phyloP scores from a whole-genome alignment of 1,139 yeast species.

The Saccharomyces hybrid region DNA sequence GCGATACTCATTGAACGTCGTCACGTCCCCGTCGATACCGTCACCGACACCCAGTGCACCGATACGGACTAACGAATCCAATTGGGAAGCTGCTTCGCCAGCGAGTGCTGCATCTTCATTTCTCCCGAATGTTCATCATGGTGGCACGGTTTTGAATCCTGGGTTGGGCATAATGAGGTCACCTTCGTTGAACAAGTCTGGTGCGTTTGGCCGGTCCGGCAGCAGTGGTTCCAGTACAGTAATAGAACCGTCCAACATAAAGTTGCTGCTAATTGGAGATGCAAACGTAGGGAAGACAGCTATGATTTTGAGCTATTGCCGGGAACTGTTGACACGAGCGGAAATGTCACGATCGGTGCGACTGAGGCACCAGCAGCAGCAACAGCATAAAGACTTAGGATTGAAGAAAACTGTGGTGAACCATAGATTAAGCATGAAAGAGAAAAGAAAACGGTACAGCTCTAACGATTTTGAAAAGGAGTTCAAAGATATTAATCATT shows the following conservation, averaged over 20 bases:
- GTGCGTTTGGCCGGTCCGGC: constrained; percentile 7
- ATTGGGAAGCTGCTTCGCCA: neutral
- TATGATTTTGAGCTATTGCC: constrained; percentile 36
- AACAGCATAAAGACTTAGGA: neutral
- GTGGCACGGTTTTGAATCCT: neutral
- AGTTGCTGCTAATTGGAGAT: constrained; percentile 36
- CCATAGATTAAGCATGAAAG: constrained; percentile 8
- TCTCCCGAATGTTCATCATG: neutral
- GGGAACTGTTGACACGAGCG: constrained; percentile 29
- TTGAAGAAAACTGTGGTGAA: neutral
- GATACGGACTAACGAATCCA: neutral
- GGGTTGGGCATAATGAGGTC: neutral
- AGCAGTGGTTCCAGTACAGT: constrained; percentile 8
- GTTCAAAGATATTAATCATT: constrained; percentile 7
- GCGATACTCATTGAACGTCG: constrained; percentile 4
- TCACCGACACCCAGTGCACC: constrained; percentile 1
- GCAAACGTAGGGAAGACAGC: constrained; percentile 41
- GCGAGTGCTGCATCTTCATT: neutral
- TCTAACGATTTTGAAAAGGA: constrained; percentile 30
- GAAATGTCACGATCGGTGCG: constrained; percentile 15
- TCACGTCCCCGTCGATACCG: constrained; percentile 3
- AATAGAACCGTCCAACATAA: constrained; percentile 28
- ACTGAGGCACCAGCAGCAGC: constrained; percentile 1
- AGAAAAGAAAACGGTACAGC: constrained; percentile 29
- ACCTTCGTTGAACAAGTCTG: constrained; percentile 2